Base-by-base conservation (phyloP, 441 rosid genomes). In the Adansonia grandidieri region DNA sequence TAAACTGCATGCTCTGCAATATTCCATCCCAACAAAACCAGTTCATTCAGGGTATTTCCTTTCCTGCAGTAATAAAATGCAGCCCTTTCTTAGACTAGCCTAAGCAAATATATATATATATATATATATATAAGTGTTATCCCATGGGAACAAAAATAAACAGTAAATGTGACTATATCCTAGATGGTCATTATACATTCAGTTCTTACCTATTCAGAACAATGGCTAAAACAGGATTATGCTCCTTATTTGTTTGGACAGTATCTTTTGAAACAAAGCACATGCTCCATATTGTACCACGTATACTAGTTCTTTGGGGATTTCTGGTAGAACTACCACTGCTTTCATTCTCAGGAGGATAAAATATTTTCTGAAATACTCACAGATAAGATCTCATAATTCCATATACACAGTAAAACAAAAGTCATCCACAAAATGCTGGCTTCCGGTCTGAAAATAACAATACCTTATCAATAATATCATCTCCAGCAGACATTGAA, bases 271-370 rank as follows among this genome's bases (percentile, higher is more conserved):
- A 91, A 83, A 96, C 88, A 86, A 96, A 96, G 87, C 98, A 93
- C 93, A 96, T 92, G 92, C 98, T 92, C 99, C 99, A 96, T 83
- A 96, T 93, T 80, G 98, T 91, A 81, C 99, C 98, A 84, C 86
- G 80, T 81, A 90, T 84, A 73, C 65, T 77, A 48, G 80, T 79
- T 81, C 80, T 86, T 54, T 80, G 89, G 58, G 71, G 19, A 78
- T 76, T 83, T 85, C 84, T 85, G 62, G 86, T 75, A 77, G 77
- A 54, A 83, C 66, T 78, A 75, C 85, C 62, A 77, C 84, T 81
- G 47, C 73, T 87, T 75, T 88, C 91, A 81, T 74, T 82, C 80
- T 92, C 97, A 76, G 96, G 84, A 81, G 98, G 95, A 89, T 89
- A 94, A 77, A 72, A 81, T 82, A 92, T 86, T 87, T 81, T 88